Conservation (phyloP, 345 rosid species). For the Eucalyptus virginea region DNA sequence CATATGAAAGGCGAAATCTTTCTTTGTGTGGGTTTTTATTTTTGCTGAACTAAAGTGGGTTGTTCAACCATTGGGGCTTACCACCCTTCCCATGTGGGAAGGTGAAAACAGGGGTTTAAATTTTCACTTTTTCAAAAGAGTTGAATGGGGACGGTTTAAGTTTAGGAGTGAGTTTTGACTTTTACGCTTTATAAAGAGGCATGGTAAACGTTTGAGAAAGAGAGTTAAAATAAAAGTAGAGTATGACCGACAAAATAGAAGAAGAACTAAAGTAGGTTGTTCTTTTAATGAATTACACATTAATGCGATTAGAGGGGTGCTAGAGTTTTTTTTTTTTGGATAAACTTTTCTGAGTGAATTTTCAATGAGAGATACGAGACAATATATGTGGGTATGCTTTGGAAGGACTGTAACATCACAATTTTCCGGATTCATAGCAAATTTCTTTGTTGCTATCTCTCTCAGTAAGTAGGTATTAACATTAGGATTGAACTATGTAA, state of each 20-base stretch:
- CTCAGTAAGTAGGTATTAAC: background rate
- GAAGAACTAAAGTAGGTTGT: background rate
- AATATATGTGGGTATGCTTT: background rate
- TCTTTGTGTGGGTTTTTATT: background rate
- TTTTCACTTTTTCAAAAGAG: rapidly evolving
- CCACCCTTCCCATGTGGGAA: rapidly evolving
- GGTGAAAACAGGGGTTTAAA: rapidly evolving
- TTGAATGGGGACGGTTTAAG: no score
- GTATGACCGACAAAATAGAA: rapidly evolving
- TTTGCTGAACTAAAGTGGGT: background rate
- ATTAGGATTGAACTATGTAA: background rate
- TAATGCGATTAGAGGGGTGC: rapidly evolving
- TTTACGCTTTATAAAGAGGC: rapidly evolving
- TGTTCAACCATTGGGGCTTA: background rate
- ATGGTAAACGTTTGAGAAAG: rapidly evolving
- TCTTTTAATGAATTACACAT: background rate
- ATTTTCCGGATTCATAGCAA: background rate
- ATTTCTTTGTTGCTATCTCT: background rate
- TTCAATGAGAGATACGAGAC: background rate
- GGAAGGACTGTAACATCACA: background rate
- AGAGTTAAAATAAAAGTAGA: rapidly evolving
- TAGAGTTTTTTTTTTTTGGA: background rate
- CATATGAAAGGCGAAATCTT: background rate
- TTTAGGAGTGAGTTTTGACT: no score
- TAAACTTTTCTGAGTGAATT: background rate